phyloP scores from a whole-genome alignment of 768 basidiomycete genomes.

The Mycena kentingensis region DNA sequence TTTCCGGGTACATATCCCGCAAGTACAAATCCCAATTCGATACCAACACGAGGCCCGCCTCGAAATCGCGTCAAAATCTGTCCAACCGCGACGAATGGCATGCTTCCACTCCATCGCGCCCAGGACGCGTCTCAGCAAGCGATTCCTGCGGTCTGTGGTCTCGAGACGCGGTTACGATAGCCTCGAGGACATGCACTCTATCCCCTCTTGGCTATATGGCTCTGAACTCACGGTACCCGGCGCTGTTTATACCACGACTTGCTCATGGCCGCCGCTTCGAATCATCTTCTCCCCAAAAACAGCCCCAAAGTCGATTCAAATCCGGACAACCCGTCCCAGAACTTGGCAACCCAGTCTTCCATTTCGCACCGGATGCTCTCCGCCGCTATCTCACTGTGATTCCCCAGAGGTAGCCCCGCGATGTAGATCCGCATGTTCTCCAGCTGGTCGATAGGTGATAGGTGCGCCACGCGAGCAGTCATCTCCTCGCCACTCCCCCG shows the following conservation, averaged over 20 bases:
- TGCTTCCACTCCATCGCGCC: no score
- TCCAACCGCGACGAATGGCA: no score
- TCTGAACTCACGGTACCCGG: neutral
- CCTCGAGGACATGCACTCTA: neutral
- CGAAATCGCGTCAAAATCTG: slow-evolving; percentile 1
- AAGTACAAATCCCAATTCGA: neutral
- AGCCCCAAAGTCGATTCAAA: neutral
- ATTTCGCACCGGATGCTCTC: no score
- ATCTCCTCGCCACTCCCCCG: no score
- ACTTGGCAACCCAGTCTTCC: no score
- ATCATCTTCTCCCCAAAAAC: neutral
- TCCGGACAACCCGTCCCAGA: no score
- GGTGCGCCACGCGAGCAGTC: no score
- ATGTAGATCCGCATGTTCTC: no score
- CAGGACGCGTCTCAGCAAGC: no score
- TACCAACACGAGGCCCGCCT: neutral
- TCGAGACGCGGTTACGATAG: neutral
- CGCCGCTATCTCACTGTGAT: no score
- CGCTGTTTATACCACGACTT: neutral
- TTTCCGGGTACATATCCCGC: neutral
- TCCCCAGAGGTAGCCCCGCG: no score
- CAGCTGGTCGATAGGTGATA: no score
- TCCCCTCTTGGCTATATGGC: neutral
- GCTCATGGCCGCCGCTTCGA: neutral
- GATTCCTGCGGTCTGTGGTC: neutral